Evolutionary conservation across 139 green algal species (phyloP), one percentile per base, ranked within the genome.

Genomic region (Eudorina sp.): DNA sequence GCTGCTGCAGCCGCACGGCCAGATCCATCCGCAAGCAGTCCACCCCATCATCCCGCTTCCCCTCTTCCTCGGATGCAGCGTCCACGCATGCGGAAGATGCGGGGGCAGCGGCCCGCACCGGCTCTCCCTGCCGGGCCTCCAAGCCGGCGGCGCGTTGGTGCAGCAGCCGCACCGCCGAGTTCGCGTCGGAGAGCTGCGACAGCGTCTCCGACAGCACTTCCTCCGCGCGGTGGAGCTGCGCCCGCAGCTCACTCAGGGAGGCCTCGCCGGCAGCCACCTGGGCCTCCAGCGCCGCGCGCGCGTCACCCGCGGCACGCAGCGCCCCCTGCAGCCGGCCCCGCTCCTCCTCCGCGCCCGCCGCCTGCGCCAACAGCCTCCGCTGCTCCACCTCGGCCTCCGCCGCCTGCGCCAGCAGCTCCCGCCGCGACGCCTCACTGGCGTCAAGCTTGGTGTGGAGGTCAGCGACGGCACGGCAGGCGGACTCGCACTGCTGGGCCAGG

Each of bases 191-290:
- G 19, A 46, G 66, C 66, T 75, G 66, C 34, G 6, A 48, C 31
- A 75, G 66, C 11, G 31, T 25, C 13, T 75, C 66, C 19, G 66
- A 75, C n/a, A 75, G 66, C 34, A 75, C 66, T 34, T 75, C 66
- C 31, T 75, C 66, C 16, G 66, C 66, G 66, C 66, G 34, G 38
- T 75, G 31, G 34, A 75, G 31, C 4, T 34, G 70, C 25, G 70
- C 70, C 25, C 16, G 27, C 31, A 82, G 45, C 25, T 69, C 31
- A 18, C 31, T 23, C 25, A 29, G 9, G 1, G 48, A 34, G 23
- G 75, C 9, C 34, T 83, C 75, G 36, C 38, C 75, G 4, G 51
- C 51, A 16, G n/a, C 16, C 14, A 51, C 48, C 6, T 48, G 75
- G 4, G 45, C 45, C 3, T 64, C 73, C 3, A 62, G n/a, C n/a